These are phyloP conservation scores for Colletotrichum magnum DNA, from an alignment of 2,329 filamentous ascomycete species.

Conservation along the genomic window DNA sequence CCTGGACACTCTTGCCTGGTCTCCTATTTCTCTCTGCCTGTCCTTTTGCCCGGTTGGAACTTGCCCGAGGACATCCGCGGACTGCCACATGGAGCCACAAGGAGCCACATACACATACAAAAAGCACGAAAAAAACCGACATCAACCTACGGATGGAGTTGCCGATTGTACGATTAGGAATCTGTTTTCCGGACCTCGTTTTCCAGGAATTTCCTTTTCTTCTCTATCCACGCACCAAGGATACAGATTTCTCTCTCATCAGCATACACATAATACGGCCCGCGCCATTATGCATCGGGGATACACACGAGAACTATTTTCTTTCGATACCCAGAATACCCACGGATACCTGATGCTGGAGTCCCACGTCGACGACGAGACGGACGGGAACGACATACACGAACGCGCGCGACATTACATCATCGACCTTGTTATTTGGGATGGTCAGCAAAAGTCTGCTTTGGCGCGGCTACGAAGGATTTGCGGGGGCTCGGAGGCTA, in stretches of 20 bases:
- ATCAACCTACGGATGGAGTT: slow-evolving; percentile 36
- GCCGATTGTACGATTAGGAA: slow-evolving; percentile 42
- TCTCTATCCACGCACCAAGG: slow-evolving; percentile 26
- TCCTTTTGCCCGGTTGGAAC: slow-evolving; percentile 18
- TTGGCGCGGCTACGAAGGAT: slow-evolving; percentile 30
- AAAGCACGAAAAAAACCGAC: slow-evolving; percentile 31
- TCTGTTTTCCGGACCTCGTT: slow-evolving; percentile 35
- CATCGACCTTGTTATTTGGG: slow-evolving; percentile 25
- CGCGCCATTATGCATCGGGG: slow-evolving; percentile 40
- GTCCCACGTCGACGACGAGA: slow-evolving; percentile 24
- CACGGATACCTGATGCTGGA: slow-evolving; percentile 21
- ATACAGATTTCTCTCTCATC: slow-evolving; percentile 36
- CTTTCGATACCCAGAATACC: slow-evolving; percentile 43
- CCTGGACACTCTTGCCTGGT: slow-evolving; percentile 35
- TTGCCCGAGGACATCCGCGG: slow-evolving; percentile 21
- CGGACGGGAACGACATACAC: slow-evolving; percentile 38
- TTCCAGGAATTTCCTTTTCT: slow-evolving; percentile 36
- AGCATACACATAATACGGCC: slow-evolving; percentile 41
- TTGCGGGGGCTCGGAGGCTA: slow-evolving; percentile 8
- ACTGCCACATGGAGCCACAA: slow-evolving; percentile 19
- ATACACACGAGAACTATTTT: slow-evolving; percentile 39
- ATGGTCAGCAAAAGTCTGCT: slow-evolving; percentile 38
- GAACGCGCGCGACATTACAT: slow-evolving; percentile 36
- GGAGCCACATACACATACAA: slow-evolving; percentile 22
- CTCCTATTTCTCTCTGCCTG: slow-evolving; percentile 30